Evolutionary conservation across 1,284 basidiomycete genomes (phyloP).

Genomic region (Ganoderma meredithae): DNA sequence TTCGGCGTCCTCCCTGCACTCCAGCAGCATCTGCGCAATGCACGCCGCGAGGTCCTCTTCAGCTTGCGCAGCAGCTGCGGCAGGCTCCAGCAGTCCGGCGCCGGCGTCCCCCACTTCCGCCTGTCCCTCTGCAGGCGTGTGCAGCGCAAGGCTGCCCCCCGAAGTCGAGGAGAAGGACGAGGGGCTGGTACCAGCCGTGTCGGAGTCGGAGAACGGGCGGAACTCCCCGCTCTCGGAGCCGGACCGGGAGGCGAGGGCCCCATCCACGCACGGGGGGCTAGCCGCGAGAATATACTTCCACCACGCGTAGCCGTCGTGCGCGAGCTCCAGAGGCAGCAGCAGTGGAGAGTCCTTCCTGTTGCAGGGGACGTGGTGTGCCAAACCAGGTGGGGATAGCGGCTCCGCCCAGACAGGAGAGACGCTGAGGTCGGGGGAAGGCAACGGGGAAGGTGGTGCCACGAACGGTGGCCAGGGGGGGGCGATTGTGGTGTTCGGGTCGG

Average conservation of each 20-base stretch:
- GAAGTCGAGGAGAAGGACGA: not conserved
- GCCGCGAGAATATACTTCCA: slow-evolving; percentile 5
- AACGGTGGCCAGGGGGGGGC: slow-evolving; percentile 12
- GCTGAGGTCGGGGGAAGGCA: not conserved
- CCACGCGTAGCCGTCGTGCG: not conserved
- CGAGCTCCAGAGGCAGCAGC: not conserved
- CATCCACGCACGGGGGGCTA: not conserved
- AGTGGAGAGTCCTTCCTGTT: not conserved
- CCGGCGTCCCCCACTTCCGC: not conserved
- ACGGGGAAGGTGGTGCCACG: not conserved
- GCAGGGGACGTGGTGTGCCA: not conserved
- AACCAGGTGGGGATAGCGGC: not conserved
- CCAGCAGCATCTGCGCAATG: slow-evolving; percentile 5
- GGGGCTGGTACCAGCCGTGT: not conserved
- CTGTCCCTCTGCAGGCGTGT: not conserved
- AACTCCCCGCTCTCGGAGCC: not conserved
- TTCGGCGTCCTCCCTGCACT: not conserved
- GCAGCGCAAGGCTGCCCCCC: slow-evolving; percentile 3
- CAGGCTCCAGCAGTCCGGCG: not conserved
- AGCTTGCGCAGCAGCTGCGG: slow-evolving; percentile 4
- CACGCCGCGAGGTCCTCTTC: slow-evolving; percentile 1
- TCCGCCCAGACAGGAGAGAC: not conserved
- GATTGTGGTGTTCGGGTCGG: slow-evolving; percentile 8
- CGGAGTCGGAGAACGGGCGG: not conserved
- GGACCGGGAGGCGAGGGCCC: not conserved